A percentile compares a stretch with the other conserved stretches of the same genome.
phyloP scores from a whole-genome alignment of 257 asterid species.

The Orobanche coerulescens region DNA sequence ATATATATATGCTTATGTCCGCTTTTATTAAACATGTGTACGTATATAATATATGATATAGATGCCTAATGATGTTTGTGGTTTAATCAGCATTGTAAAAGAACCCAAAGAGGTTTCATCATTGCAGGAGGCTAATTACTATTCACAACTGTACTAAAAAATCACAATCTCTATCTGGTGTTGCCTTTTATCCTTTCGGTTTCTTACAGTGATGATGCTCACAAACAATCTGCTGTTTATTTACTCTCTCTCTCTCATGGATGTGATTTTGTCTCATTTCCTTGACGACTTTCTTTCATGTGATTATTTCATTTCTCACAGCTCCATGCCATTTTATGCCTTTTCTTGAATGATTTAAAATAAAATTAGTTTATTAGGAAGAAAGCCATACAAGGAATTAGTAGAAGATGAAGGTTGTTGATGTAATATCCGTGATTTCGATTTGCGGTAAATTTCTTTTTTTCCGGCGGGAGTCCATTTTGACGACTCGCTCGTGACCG shows the following conservation, averaged over 20 bases:
- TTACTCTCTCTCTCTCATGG: background rate
- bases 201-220: background rate
- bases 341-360: background rate
- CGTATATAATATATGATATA: too few relatives aligned
- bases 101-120: too few relatives aligned
- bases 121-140: constrained; percentile 25
- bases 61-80: too few relatives aligned
- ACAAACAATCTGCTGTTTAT: constrained; percentile 1
- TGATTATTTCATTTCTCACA: background rate
- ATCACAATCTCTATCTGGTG: constrained; percentile 11
- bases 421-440: too few relatives aligned
- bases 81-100: too few relatives aligned
- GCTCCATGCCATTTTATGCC: background rate
- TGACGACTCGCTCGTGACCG: too few relatives aligned
- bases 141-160: constrained; percentile 22
- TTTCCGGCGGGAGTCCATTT: too few relatives aligned
- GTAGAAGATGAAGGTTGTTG: constrained; percentile 26
- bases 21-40: too few relatives aligned
- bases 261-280: background rate
- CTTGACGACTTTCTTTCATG: constrained; percentile 6
- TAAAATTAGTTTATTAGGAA: background rate
- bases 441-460: too few relatives aligned
- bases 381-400: background rate
- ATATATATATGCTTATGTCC: too few relatives aligned
- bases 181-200: constrained; percentile 21